A percentile compares a stretch with the other conserved stretches of the same genome.
These are phyloP conservation scores for Tylopilus felleus DNA, from an alignment of 768 basidiomycete species.

Conservation along the genomic window DNA sequence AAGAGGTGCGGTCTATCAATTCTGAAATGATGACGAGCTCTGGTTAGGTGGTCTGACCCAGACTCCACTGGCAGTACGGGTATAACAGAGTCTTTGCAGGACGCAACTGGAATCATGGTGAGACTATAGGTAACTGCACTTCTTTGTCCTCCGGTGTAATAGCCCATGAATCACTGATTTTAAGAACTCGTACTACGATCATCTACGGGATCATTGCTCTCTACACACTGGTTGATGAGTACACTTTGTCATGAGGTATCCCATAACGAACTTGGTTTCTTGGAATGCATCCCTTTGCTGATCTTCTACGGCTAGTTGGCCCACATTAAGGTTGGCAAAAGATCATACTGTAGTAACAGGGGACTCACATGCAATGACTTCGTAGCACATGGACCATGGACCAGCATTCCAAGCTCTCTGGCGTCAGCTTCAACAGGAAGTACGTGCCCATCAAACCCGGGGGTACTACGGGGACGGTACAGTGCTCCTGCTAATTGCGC, in stretches of 20 bases:
- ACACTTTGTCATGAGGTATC: conserved; percentile 80
- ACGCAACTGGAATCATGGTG: conserved; percentile 82
- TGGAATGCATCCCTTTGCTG: conserved; percentile 2
- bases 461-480: conserved; percentile 84
- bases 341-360: neutral
- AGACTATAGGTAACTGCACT: conserved; percentile 59
- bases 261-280: conserved; percentile 9
- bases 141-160: neutral
- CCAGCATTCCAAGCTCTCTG: conserved; percentile 73
- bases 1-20: conserved; percentile 55
- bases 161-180: neutral
- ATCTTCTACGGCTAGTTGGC: conserved; percentile 51
- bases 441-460: conserved; percentile 62
- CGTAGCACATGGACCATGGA: conserved; percentile 79
- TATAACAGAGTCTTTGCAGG: conserved; percentile 76
- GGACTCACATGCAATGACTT: neutral
- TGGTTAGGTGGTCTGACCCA: too few relatives aligned
- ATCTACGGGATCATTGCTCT: conserved; percentile 55
- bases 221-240: conserved; percentile 67
- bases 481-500: conserved; percentile 1
- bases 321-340: conserved; percentile 63
- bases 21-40: neutral
- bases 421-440: conserved; percentile 61
- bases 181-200: conserved; percentile 74
- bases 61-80: conserved; percentile 66